Percentiles rank a stretch among this genome's conserved stretches.
phyloP scores from a whole-genome alignment of 345 rosid species.

The Citrus hindsii region DNA sequence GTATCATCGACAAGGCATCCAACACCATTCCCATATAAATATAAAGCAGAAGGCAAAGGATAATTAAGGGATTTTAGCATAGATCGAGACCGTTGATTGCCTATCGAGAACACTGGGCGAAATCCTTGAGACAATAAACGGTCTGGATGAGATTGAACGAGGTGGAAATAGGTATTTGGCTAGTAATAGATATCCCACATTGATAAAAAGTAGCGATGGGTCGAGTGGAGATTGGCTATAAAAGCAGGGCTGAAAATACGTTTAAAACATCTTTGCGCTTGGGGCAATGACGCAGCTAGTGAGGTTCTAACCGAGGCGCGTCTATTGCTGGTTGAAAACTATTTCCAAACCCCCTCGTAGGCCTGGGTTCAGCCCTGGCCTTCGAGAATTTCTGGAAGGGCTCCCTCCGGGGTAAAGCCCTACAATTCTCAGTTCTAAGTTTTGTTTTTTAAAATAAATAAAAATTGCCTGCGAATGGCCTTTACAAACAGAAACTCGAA shows the following conservation, averaged over 20 bases:
- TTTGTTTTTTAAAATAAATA: fast-evolving
- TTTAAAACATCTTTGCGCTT: too few species aligned
- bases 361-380: too few species aligned
- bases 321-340: too few species aligned
- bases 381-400: too few species aligned
- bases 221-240: too few species aligned
- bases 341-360: too few species aligned
- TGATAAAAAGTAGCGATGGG: not conserved
- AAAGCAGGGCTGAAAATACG: fast-evolving
- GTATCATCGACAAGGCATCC: not conserved
- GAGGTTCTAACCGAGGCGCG: too few species aligned
- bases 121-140: not conserved
- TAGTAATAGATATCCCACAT: constrained; percentile 1
- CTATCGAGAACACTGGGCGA: not conserved
- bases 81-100: not conserved
- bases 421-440: too few species aligned
- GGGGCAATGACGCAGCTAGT: too few species aligned
- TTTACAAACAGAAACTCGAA: fast-evolving
- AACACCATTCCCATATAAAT: too few species aligned
- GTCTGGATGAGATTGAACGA: not conserved
- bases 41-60: not conserved
- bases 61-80: not conserved
- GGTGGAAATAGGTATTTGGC: not conserved
- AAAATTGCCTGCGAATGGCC: fast-evolving
- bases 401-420: too few species aligned